These are phyloP conservation scores for Candida pseudoglaebosa DNA, from an alignment of 805 yeast species.

Conservation along the genomic window DNA sequence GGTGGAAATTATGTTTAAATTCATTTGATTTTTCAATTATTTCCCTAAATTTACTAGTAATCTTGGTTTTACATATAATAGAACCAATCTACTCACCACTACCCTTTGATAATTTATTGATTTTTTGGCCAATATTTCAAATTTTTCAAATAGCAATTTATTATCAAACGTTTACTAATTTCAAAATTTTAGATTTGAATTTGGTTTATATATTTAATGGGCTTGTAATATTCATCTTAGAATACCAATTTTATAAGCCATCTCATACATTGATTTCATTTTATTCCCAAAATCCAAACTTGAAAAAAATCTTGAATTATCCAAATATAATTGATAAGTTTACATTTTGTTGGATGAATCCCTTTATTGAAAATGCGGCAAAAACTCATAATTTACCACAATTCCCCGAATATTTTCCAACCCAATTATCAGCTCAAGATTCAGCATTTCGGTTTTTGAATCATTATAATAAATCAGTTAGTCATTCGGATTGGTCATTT, in stretches of 20 bases:
- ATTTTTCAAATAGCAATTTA: conserved; percentile 16
- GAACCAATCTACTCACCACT: conserved; percentile 20
- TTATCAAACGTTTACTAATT: conserved; percentile 26
- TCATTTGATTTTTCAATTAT: conserved; percentile 7
- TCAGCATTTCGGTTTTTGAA: conserved; percentile 14
- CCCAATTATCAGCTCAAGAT: conserved; percentile 19
- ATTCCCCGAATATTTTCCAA: conserved; percentile 25
- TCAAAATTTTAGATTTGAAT: conserved; percentile 20
- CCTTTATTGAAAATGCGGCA: conserved; percentile 37
- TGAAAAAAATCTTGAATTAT: conserved; percentile 10
- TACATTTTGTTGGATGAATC: conserved; percentile 48
- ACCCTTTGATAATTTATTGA: conserved; percentile 19
- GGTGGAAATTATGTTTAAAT: conserved; percentile 17
- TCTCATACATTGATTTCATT: conserved; percentile 31
- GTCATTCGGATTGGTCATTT: conserved; percentile 8
- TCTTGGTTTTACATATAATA: conserved; percentile 24
- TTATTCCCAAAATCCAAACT: conserved; percentile 18
- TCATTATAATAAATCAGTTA: conserved; percentile 12
- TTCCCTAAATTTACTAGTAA: conserved; percentile 7
- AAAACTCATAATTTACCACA: conserved; percentile 32
- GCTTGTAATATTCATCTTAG: conserved; percentile 31
- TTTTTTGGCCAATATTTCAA: conserved; percentile 27
- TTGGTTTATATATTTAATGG: conserved; percentile 25
- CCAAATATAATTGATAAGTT: conserved; percentile 36
- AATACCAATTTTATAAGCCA: conserved; percentile 37